Evolutionary conservation across 352 stramenopile genomes (phyloP).

Genomic region (Pythium inflatum): DNA sequence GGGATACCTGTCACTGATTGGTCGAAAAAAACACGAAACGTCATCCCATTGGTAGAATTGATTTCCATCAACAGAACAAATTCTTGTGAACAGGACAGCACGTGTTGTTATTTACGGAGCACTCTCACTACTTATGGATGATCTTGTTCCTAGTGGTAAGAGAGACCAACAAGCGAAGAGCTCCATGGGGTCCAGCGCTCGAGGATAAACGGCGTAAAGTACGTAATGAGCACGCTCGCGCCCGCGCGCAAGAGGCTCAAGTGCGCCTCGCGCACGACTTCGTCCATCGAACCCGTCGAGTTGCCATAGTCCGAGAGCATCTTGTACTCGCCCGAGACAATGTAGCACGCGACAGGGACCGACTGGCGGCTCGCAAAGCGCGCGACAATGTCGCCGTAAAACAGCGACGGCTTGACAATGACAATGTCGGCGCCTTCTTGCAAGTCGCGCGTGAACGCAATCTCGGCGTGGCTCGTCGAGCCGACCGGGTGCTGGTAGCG

Average conservation of each 20-base stretch:
- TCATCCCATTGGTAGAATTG: slow-evolving; percentile 17
- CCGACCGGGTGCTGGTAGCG: slow-evolving; percentile 96
- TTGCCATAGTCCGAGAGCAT: slow-evolving; percentile 97
- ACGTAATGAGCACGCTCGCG: slow-evolving; percentile 97
- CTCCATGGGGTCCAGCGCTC: slow-evolving; percentile 83
- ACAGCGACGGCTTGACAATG: slow-evolving; percentile 99
- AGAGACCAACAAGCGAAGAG: not conserved
- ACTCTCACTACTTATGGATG: slow-evolving; percentile 18
- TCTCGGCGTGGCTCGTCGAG: slow-evolving; percentile 76
- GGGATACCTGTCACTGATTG: too few species aligned
- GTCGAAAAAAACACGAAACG: not conserved
- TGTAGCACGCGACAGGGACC: slow-evolving; percentile 97
- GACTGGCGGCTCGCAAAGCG: slow-evolving; percentile 91
- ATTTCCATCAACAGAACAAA: slow-evolving; percentile 3
- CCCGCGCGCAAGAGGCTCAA: slow-evolving; percentile 44
- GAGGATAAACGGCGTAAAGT: slow-evolving; percentile 94
- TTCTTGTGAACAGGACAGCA: slow-evolving; percentile 17
- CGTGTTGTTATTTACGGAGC: slow-evolving; percentile 11
- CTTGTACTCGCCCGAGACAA: slow-evolving; percentile 99
- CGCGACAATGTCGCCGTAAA: slow-evolving; percentile 98
- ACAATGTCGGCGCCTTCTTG: slow-evolving; percentile 97
- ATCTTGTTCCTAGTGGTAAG: not conserved
- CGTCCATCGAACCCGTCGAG: slow-evolving; percentile 79
- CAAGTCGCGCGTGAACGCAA: slow-evolving; percentile 82
- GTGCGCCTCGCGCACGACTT: slow-evolving; percentile 85